Evolutionary conservation across 148 eudicot genomes (phyloP), one percentile per base, ranked within the genome.

Genomic region (Arbutus unedo): DNA sequence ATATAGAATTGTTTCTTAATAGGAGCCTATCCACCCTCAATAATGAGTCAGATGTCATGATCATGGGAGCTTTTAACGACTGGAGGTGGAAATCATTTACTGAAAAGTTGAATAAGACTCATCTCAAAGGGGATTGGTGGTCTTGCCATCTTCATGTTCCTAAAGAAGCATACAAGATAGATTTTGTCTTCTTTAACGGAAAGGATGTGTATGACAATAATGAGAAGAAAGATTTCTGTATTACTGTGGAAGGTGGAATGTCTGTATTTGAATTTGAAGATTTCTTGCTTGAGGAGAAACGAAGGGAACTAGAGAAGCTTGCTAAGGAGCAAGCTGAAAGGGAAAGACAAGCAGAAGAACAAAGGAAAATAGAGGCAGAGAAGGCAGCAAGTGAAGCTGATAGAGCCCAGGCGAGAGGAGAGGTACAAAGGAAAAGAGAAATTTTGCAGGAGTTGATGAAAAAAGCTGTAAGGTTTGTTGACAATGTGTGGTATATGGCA

Each of bases 21-120:
- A 88, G 92, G 84, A 92, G 91, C 81, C 80, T 94, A 79, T 97
- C 99, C 23, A 83, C 91, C 77, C 86, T 97, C 82, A 84, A 89
- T 59, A 85, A 91, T 78, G 95, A 97, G 87, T 86, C 91, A 6
- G 91, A 93, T 51, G 86, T 93, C 41, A 75, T 93, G 83, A 88
- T 93, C 14, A 94, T 91, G 97, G 99, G 98, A 85, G 99, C 97
- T 56, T 97, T 89, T 68, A 97, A 97, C 83, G 98, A 89, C 50
- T 97, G 99, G 99, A 86, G 91, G 31, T 97, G 95, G 94, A 97
- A 90, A 87, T 94, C 97, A 51, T 97, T 94, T 79, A 91, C 96
- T 54, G 64, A 72, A 21, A 93, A 87, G 74, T 84, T 97, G 86
- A 87, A 86, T 50, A 94, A 94, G 90, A 88, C 87, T 81, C 74